Base-by-base conservation (phyloP, 2,329 filamentous ascomycete genomes). In the Chaetothyriales sp. region DNA sequence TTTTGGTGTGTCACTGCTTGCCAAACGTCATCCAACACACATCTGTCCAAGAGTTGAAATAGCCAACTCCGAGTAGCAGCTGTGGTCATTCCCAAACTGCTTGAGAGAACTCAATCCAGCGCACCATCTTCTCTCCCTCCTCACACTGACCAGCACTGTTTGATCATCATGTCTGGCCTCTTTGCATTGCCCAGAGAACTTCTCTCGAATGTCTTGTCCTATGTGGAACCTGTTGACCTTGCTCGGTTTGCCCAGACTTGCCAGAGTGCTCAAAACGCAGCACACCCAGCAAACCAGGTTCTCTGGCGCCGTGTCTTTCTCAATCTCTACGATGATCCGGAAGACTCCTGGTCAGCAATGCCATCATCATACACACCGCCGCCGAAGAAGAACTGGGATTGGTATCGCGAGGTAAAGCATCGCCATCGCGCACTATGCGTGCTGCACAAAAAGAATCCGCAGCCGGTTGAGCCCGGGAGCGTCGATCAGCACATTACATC, bases 241-340 rank as follows among this genome's bases (percentile, higher is more conserved):
- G 29, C 51, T 15, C 40, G 43, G 8, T 56, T 61, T 44, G 51
- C 52, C 3, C 54, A 28, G 10, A 57, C 57, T n/a, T 58, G 56
- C 51, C 58, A 51, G 33, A 25, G 51, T 10, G 58, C 59, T 5
- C 53, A 48, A 33, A 44, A 18, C 1, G 56, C 56, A 18, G 40
- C 52, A 19, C 46, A 43, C 44, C 51, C 57, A 5, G 46, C 46
- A 10, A 58, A 61, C 45, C 56, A 59, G 40, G 22, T 25, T 25
- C 22, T 25, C 22, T 25, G 22, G 44, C 44, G 44, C 13, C 18
- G 18, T n/a, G 55, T 53, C 0, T 61, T 59, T 37, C 44, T 59
- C n/a, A 50, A 56, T 19, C 43, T 57, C 6, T 61, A 59, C 43
- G 59, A 61, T 29, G 58, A 61, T 45, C 59, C 59, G 2, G 49